phyloP scores from a whole-genome alignment of 73 alveolate genomes.

The Tetrahymena elliotti region DNA sequence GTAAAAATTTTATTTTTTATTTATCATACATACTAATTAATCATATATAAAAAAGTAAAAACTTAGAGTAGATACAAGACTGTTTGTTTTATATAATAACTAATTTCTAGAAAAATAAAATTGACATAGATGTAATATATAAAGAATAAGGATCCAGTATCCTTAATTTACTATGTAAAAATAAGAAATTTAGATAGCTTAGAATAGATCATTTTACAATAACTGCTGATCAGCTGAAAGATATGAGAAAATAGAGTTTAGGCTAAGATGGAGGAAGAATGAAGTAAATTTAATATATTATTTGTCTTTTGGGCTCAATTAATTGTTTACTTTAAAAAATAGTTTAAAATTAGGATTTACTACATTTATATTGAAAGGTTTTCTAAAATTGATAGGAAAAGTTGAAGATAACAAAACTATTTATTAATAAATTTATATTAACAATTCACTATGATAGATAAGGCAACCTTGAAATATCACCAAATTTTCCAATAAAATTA shows the following conservation, averaged over 20 bases:
- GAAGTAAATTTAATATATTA: background rate
- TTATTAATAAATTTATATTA: background rate
- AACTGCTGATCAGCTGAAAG: background rate
- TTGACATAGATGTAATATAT: background rate
- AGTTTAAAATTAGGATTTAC: background rate
- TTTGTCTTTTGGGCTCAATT: background rate
- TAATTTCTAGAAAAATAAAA: background rate
- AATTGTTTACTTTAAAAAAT: background rate
- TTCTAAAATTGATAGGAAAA: background rate
- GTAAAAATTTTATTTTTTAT: background rate
- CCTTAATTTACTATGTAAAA: background rate
- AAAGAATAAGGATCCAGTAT: background rate
- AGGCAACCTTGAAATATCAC: background rate
- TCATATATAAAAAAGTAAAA: background rate
- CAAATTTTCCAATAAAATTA: background rate
- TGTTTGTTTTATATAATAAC: background rate
- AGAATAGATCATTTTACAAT: background rate
- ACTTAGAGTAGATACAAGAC: background rate
- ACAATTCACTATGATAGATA: background rate
- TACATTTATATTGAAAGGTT: background rate
- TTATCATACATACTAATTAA: background rate
- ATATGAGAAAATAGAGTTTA: background rate
- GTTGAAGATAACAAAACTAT: background rate
- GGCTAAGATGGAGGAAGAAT: background rate
- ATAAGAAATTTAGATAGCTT: background rate